Conservation (phyloP, 192 early-diverging fungal species). For the Dimargaris cristalligena region DNA sequence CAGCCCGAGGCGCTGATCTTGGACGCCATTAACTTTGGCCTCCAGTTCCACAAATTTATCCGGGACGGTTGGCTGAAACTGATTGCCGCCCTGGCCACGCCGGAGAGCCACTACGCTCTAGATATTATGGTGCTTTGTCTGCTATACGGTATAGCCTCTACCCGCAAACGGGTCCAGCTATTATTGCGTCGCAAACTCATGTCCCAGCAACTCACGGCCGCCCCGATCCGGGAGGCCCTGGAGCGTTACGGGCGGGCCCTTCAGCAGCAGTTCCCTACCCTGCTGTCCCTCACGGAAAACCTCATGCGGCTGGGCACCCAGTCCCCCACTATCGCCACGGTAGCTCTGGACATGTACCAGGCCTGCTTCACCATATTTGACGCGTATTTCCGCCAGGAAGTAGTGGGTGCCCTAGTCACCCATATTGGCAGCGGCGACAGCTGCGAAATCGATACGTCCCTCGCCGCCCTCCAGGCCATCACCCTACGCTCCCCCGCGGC, state of each 20-base stretch:
- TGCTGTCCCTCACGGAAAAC: conserved; percentile 41
- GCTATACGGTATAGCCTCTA: conserved; percentile 21
- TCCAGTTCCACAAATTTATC: conserved; percentile 49
- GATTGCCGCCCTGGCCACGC: conserved; percentile 26
- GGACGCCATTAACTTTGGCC: conserved; percentile 46
- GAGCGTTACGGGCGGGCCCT: conserved; percentile 12
- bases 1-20: conserved; percentile 24
- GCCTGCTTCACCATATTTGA: conserved; percentile 38
- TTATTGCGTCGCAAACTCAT: conserved; percentile 11
- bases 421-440: conserved; percentile 57
- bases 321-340: conserved; percentile 19
- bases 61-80: conserved; percentile 50
- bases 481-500: conserved; percentile 26
- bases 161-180: conserved; percentile 19
- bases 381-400: conserved; percentile 58
- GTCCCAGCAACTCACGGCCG: conserved; percentile 1
- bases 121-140: conserved; percentile 27
- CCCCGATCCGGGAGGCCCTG: conserved; percentile 9
- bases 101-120: conserved; percentile 24
- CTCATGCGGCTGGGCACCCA: conserved; percentile 36
- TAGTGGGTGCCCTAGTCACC: conserved; percentile 52
- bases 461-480: conserved; percentile 34
- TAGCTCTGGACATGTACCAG: conserved; percentile 29
- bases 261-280: conserved; percentile 20
- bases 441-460: conserved; percentile 43